These are phyloP conservation scores for Phlyctochytrium planicorne DNA, from an alignment of 192 early-diverging fungal genomes.

Conservation along the genomic window DNA sequence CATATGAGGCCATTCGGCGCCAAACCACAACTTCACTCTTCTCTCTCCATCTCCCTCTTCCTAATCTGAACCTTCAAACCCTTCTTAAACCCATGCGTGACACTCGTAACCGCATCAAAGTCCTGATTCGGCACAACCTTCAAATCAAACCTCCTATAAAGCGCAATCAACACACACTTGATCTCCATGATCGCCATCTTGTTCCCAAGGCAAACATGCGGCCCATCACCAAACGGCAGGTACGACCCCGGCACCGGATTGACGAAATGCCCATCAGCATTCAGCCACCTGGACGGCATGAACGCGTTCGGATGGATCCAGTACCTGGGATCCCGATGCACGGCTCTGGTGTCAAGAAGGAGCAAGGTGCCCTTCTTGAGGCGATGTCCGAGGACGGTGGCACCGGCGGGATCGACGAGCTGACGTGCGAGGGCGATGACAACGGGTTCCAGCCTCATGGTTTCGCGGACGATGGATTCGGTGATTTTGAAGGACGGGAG, in stretches of 20 bases:
- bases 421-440: conserved; percentile 17
- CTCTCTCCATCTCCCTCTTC: too few relatives aligned
- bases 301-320: conserved; percentile 35
- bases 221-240: conserved; percentile 46
- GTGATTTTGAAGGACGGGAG: conserved; percentile 29
- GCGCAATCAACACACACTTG: background rate
- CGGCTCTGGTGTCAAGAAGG: conserved; percentile 21
- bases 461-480: conserved; percentile 41
- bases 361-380: conserved; percentile 22
- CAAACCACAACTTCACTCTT: too few relatives aligned
- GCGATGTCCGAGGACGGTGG: conserved; percentile 12
- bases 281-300: conserved; percentile 40
- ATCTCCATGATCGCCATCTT: background rate
- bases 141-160: conserved; percentile 7
- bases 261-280: background rate
- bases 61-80: conserved; percentile 16
- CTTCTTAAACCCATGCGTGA: conserved; percentile 22
- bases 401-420: background rate
- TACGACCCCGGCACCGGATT: conserved; percentile 29
- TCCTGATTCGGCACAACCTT: conserved; percentile 15
- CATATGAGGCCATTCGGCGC: too few relatives aligned
- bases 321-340: conserved; percentile 32
- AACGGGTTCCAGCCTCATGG: conserved; percentile 34
- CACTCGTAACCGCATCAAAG: conserved; percentile 5
- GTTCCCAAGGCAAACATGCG: conserved; percentile 33